phyloP scores from a whole-genome alignment of 2,329 filamentous ascomycete species.

The Sporothrix euskadiensis region DNA sequence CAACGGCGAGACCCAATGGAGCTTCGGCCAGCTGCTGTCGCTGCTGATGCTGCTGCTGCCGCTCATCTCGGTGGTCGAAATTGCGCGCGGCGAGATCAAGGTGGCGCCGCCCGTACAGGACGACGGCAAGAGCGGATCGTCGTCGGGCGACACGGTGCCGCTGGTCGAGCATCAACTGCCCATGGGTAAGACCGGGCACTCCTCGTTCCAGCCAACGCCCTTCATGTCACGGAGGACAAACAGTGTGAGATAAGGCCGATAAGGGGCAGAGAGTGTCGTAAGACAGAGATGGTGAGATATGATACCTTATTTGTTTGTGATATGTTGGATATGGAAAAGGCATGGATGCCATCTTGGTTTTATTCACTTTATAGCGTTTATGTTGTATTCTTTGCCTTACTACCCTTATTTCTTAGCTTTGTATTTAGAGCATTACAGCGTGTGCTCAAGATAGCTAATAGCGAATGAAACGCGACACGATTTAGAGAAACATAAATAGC shows the following conservation, averaged over 20 bases:
- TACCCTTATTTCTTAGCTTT: neutral
- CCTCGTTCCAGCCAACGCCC: constrained; percentile 48
- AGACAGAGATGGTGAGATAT: neutral
- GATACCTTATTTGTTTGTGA: neutral
- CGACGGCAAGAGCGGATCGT: constrained; percentile 32
- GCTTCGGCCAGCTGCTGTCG: constrained; percentile 63
- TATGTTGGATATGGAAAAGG: neutral
- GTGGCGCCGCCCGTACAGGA: constrained; percentile 48
- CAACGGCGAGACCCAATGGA: constrained; percentile 58
- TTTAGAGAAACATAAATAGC: neutral
- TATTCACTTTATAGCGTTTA: neutral
- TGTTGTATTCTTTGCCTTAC: neutral
- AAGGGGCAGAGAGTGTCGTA: neutral
- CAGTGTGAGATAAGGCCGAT: neutral
- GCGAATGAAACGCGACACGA: constrained; percentile 11
- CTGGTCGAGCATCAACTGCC: constrained; percentile 38
- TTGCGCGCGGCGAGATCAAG: constrained; percentile 48
- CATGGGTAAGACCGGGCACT: neutral
- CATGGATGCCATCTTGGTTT: neutral
- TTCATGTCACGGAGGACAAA: constrained; percentile 37
- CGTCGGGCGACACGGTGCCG: constrained; percentile 34
- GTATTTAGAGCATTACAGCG: neutral
- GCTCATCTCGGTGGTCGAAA: constrained; percentile 60
- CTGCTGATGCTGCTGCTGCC: constrained; percentile 61
- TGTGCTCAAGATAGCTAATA: constrained; percentile 4